phyloP scores from a whole-genome alignment of 495 filamentous ascomycete species.

The Ascodesmis nigricans region DNA sequence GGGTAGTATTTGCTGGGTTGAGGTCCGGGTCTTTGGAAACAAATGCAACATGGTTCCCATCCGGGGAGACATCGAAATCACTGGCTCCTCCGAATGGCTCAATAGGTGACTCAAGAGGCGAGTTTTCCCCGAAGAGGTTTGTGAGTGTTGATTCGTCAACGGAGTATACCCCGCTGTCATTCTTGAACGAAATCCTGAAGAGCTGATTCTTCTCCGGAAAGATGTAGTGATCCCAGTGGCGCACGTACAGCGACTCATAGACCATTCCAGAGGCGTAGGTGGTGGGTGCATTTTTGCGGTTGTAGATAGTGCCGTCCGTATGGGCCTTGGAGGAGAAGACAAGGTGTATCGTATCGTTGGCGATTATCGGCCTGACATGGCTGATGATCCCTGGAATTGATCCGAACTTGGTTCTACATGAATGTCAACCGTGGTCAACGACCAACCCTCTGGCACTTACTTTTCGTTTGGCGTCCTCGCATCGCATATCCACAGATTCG shows the following conservation, averaged over 20 bases:
- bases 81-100: constrained; percentile 31
- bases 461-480: too few species aligned
- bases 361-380: too few species aligned
- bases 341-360: constrained; percentile 38
- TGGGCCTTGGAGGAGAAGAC: constrained; percentile 41
- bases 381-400: too few species aligned
- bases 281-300: constrained; percentile 32
- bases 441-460: too few species aligned
- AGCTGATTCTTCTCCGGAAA: constrained; percentile 43
- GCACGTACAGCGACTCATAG: constrained; percentile 47
- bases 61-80: constrained; percentile 34
- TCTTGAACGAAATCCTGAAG: too few species aligned
- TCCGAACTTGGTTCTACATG: too few species aligned
- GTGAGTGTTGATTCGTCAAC: constrained; percentile 25
- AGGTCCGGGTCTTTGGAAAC: constrained; percentile 61
- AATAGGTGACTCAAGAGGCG: constrained; percentile 35
- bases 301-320: constrained; percentile 38
- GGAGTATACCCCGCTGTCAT: constrained; percentile 39
- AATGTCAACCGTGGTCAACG: too few species aligned
- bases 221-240: constrained; percentile 56
- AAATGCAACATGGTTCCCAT: constrained; percentile 39
- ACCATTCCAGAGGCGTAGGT: constrained; percentile 38
- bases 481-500: constrained; percentile 1
- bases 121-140: constrained; percentile 35
- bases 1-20: constrained; percentile 59